A percentile compares a stretch with the other conserved stretches of the same genome.
Evolutionary conservation across 2,329 filamentous ascomycete genomes (phyloP).

Genomic region (Leptographium lundbergii): DNA sequence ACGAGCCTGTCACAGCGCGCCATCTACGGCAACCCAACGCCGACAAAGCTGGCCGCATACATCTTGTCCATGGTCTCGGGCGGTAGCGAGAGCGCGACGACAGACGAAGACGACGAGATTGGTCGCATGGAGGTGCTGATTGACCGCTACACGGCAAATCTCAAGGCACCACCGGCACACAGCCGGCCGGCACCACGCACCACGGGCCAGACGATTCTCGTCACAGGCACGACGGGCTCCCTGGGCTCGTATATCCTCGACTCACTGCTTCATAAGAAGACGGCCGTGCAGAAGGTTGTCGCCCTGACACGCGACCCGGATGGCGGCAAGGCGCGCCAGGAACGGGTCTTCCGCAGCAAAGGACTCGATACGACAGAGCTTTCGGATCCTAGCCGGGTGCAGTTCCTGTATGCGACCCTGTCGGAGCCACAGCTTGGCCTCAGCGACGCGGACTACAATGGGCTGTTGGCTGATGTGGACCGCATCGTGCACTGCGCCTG

Average conservation of each 20-base stretch:
- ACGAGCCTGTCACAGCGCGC: conserved; percentile 23
- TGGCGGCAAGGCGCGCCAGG: conserved; percentile 25
- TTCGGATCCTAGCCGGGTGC: conserved; percentile 17
- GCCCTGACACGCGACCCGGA: conserved; percentile 36
- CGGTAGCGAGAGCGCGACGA: conserved; percentile 1
- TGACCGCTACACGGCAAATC: conserved; percentile 21
- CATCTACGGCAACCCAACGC: conserved; percentile 26
- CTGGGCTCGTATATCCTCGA: conserved; percentile 35
- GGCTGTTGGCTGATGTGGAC: conserved; percentile 26
- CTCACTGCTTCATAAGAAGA: conserved; percentile 15
- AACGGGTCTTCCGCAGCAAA: conserved; percentile 13
- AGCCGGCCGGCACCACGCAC: conserved; percentile 14
- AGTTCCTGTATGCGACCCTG: conserved; percentile 37
- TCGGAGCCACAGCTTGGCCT: conserved; percentile 36
- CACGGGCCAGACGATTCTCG: conserved; percentile 24
- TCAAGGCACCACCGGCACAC: conserved; percentile 15
- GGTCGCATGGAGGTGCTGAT: conserved; percentile 18
- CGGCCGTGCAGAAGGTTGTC: conserved; percentile 23
- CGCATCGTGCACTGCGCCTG: conserved; percentile 41
- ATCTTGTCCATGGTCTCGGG: conserved; percentile 9
- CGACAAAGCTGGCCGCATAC: conserved; percentile 21
- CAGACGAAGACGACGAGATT: conserved; percentile 19
- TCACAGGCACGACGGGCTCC: conserved; percentile 37
- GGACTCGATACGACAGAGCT: conserved; percentile 14
- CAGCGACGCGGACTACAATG: conserved; percentile 18